Evolutionary conservation across 148 eudicot genomes (phyloP).

Genomic region (Rhododendron mucronatum): DNA sequence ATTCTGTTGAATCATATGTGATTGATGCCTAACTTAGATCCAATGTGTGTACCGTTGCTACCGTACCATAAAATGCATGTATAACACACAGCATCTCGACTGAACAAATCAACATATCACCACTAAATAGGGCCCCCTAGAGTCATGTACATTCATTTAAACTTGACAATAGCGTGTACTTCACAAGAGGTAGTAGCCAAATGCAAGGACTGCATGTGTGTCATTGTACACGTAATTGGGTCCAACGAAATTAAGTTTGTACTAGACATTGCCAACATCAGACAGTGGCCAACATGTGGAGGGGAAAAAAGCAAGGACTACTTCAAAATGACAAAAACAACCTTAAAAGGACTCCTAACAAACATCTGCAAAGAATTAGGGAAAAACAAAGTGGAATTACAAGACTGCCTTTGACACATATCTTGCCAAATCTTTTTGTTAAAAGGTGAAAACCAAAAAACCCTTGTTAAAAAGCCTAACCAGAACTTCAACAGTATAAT

Average conservation of each 20-base stretch:
- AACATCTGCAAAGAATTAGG: constrained; percentile 25
- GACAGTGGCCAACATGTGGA: neutral
- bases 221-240: neutral
- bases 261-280: neutral
- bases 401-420: constrained; percentile 20
- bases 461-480: constrained; percentile 11
- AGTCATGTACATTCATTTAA: neutral
- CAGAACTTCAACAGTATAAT: neutral
- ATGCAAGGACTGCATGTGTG: neutral
- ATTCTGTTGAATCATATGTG: neutral
- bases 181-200: neutral
- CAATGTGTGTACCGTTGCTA: neutral
- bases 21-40: constrained; percentile 4
- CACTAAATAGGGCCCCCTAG: neutral
- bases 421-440: constrained; percentile 25
- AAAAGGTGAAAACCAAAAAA: constrained; percentile 51
- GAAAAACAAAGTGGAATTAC: constrained; percentile 13
- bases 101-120: neutral
- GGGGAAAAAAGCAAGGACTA: neutral
- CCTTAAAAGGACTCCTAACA: constrained; percentile 33
- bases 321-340: constrained; percentile 1
- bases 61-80: neutral
- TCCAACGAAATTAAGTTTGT: neutral
- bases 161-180: neutral
- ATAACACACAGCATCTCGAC: neutral